Evolutionary conservation across 169 alveolate species (phyloP).

Genomic region (Eimeria falciformis): DNA sequence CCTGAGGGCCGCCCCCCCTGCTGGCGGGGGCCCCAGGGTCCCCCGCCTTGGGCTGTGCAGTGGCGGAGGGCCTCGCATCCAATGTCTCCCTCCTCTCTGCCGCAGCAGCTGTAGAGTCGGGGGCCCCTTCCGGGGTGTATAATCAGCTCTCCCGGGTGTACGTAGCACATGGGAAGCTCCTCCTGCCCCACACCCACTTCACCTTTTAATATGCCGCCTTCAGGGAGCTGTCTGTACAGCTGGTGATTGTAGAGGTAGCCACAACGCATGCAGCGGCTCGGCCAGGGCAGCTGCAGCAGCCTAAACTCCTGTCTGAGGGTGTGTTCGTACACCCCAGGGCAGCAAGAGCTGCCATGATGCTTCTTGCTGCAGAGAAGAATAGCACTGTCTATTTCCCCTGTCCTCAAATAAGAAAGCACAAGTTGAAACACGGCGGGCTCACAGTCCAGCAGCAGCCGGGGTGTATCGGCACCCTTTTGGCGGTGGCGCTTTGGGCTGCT

Average conservation of each 20-base stretch:
- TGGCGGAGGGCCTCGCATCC: neutral
- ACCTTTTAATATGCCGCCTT: neutral
- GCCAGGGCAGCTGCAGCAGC: slow-evolving; percentile 35
- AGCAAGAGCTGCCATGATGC: neutral
- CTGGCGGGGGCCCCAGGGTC: neutral
- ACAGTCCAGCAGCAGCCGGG: slow-evolving; percentile 11
- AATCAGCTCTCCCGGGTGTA: neutral
- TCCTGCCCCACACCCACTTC: neutral
- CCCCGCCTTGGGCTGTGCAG: slow-evolving; percentile 10
- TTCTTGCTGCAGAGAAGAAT: neutral
- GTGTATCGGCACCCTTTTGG: neutral
- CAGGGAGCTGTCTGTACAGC: neutral
- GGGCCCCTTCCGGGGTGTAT: neutral
- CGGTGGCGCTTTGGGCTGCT: neutral
- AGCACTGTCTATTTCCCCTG: neutral
- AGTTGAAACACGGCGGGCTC: neutral
- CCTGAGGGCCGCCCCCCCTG: slow-evolving; percentile 5
- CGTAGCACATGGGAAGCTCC: neutral
- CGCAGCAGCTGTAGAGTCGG: slow-evolving; percentile 17
- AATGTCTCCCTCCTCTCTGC: neutral
- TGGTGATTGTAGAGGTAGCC: neutral
- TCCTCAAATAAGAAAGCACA: neutral
- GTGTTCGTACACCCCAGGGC: neutral
- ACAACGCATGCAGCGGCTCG: neutral
- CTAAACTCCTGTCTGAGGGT: neutral